Conservation (phyloP, 108 stramenopile genomes). For the Fragilariopsis cylindrus region DNA sequence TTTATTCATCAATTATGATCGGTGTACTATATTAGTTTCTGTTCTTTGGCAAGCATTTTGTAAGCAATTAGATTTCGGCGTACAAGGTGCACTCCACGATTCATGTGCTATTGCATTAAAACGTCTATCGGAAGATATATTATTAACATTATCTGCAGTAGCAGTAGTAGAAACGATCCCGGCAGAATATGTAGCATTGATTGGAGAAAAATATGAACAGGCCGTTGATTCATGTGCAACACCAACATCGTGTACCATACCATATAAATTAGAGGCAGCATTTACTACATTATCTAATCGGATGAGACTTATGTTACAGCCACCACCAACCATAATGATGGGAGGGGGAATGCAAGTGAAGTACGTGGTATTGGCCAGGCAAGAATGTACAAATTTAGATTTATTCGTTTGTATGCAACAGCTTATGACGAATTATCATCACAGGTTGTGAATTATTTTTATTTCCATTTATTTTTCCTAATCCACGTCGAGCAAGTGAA, state of each 20-base stretch:
- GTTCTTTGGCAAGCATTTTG: conserved; percentile 45
- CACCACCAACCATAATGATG: conserved; percentile 1
- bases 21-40: conserved; percentile 31
- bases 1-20: conserved; percentile 27
- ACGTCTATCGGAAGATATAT: conserved; percentile 38
- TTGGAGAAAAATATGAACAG: conserved; percentile 38
- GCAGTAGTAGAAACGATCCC: conserved; percentile 34
- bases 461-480: conserved; percentile 33
- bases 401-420: conserved; percentile 31
- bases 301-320: conserved; percentile 37
- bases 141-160: conserved; percentile 30
- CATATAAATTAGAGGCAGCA: conserved; percentile 36
- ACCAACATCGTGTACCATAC: conserved; percentile 28
- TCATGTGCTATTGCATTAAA: conserved; percentile 29
- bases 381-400: conserved; percentile 7
- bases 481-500: conserved; percentile 32
- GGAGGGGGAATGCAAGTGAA: not conserved
- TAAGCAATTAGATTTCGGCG: conserved; percentile 40
- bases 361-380: too few relatives aligned
- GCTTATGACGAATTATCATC: conserved; percentile 34
- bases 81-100: conserved; percentile 30
- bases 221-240: conserved; percentile 36
- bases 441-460: conserved; percentile 33
- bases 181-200: conserved; percentile 38
- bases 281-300: conserved; percentile 36